phyloP scores from a whole-genome alignment of 1,139 yeast genomes.

The Debaryomyces psychrophilus region DNA sequence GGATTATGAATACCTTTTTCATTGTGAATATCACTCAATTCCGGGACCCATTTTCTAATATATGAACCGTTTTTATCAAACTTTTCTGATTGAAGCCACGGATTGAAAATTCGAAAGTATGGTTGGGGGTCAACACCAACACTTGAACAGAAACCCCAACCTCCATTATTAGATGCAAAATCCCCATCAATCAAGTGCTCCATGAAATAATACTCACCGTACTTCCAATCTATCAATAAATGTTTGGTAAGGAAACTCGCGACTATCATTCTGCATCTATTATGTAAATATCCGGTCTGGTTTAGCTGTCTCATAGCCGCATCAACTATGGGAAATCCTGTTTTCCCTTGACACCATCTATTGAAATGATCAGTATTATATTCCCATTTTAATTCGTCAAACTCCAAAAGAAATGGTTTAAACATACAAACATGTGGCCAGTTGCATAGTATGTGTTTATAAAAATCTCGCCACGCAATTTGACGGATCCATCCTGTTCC shows the following conservation, averaged over 20 bases:
- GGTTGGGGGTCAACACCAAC: slow-evolving; percentile 60
- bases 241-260: slow-evolving; percentile 57
- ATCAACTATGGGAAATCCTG: slow-evolving; percentile 60
- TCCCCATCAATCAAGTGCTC: slow-evolving; percentile 55
- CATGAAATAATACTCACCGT: slow-evolving; percentile 56
- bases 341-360: slow-evolving; percentile 54
- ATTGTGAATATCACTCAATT: slow-evolving; percentile 35
- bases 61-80: slow-evolving; percentile 51
- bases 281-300: slow-evolving; percentile 55
- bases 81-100: slow-evolving; percentile 51
- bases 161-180: slow-evolving; percentile 56
- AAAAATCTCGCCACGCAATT: slow-evolving; percentile 62
- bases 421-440: slow-evolving; percentile 58
- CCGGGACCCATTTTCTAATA: slow-evolving; percentile 55
- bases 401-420: slow-evolving; percentile 50
- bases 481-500: slow-evolving; percentile 53
- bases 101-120: slow-evolving; percentile 57
- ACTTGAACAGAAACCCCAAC: slow-evolving; percentile 59
- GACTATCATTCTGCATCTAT: slow-evolving; percentile 56
- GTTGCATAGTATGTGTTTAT: slow-evolving; percentile 48
- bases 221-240: slow-evolving; percentile 56
- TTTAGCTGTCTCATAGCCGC: slow-evolving; percentile 57
- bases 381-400: slow-evolving; percentile 45
- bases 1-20: slow-evolving; percentile 42
- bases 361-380: slow-evolving; percentile 39